Base-by-base conservation (phyloP, 306 rosid species). In the Dicorynia guianensis region DNA sequence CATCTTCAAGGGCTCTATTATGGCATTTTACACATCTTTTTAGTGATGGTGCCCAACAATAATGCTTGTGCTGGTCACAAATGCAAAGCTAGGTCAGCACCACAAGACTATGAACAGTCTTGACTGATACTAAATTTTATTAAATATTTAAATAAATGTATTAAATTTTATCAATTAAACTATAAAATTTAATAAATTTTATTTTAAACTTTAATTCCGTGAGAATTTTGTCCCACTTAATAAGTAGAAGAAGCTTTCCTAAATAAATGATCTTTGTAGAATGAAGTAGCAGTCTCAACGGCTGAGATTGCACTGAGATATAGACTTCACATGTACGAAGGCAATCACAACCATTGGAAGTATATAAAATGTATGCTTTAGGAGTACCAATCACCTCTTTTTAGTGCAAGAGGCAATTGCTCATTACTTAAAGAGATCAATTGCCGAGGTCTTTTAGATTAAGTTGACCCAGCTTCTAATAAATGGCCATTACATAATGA, bases 401-500 rank as follows among this genome's bases (percentile, higher is more conserved):
- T 25, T 25, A 63, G 78, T 39, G 49, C 48, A 11, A 6, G 42
- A 78, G 34, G 67, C 81, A 77, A 69, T 59, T 59, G 60, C 0
- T 18, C 77, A 71, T 18, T 70, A 52, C 17, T 61, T 53, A 5
- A 50, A 53, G 43, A 60, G 33, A 39, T n/a, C 64, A 78, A 63
- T 34, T 17, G 43, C 68, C 63, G 63, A 71, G 46, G 49, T 14
- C 19, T 57, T 5, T 79, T 47, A 38, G 78, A 72, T 72, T 74
- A 78, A 78, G 7, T 53, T 78, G 77, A 40, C 49, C 42, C 58
- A 18, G 71, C 65, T 75, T 53, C 11, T 30, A 46, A n/a, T 30
- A 55, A n/a, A 44, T 43, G 34, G 69, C 57, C 49, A 39, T 38
- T 30, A 56, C 68, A n/a, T 17, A 10, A 62, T 18, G 50, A 5